These are phyloP conservation scores for Lyophyllum semitale DNA, from an alignment of 768 basidiomycete genomes.

Conservation along the genomic window DNA sequence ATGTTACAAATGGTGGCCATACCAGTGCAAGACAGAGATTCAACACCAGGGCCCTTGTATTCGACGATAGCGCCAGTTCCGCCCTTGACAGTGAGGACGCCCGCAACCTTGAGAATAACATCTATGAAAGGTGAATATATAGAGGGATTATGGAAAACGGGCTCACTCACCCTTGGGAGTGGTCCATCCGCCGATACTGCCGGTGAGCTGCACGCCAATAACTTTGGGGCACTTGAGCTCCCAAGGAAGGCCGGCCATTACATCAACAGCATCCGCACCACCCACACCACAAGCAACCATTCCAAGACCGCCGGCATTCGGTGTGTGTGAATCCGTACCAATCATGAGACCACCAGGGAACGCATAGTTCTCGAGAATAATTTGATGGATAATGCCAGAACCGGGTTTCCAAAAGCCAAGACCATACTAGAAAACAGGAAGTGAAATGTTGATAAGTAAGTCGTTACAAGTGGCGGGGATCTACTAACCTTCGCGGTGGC, in stretches of 20 bases:
- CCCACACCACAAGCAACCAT: constrained; percentile 99
- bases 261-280: constrained; percentile 98
- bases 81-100: constrained; percentile 98
- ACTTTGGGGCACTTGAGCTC: constrained; percentile 99
- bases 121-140: constrained; percentile 46
- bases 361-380: constrained; percentile 98
- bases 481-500: constrained; percentile 82
- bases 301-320: constrained; percentile 98
- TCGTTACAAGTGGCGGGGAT: not conserved
- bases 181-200: constrained; percentile 96
- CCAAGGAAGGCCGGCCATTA: constrained; percentile 98
- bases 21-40: constrained; percentile 95
- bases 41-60: constrained; percentile 93
- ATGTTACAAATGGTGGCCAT: constrained; percentile 99
- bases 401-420: constrained; percentile 99
- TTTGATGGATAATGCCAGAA: constrained; percentile 99
- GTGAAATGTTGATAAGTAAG: not conserved
- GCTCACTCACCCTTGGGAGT: constrained; percentile 81
- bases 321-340: constrained; percentile 98
- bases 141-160: not conserved
- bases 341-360: constrained; percentile 99
- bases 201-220: constrained; percentile 95
- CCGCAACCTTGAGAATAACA: constrained; percentile 98
- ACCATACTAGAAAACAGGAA: constrained; percentile 64
- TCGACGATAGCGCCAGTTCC: constrained; percentile 99